A percentile compares a stretch with the other conserved stretches of the same genome.
phyloP scores from a whole-genome alignment of 148 eudicot genomes.

The Amaranthus palmeri region DNA sequence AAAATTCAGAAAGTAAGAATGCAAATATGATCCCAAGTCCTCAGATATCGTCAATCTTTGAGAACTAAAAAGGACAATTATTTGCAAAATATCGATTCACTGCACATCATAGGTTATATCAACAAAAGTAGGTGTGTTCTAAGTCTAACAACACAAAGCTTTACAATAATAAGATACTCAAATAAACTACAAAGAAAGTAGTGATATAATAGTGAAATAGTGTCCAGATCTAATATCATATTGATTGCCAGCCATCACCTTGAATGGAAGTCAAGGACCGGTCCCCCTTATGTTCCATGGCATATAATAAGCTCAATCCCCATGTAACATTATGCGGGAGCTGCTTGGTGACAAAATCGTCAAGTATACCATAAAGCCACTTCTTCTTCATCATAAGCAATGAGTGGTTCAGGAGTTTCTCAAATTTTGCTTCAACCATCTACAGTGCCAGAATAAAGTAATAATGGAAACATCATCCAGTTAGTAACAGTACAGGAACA shows the following conservation, averaged over 20 bases:
- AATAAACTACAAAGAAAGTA: background rate
- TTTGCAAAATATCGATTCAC: background rate
- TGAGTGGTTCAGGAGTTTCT: conserved; percentile 72
- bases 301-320: conserved; percentile 94
- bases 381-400: conserved; percentile 63
- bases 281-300: conserved; percentile 88
- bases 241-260: conserved; percentile 42
- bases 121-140: background rate
- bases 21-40: background rate
- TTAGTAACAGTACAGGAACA: background rate
- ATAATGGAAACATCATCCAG: background rate
- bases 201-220: background rate
- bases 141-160: conserved; percentile 7
- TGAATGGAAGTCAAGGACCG: conserved; percentile 87
- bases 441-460: conserved; percentile 28
- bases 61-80: background rate
- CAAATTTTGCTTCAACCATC: conserved; percentile 89
- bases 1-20: conserved; percentile 4
- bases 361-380: conserved; percentile 83
- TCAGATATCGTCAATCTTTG: background rate
- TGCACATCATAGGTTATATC: background rate
- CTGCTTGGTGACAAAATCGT: conserved; percentile 90
- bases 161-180: background rate
- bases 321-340: conserved; percentile 98
- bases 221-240: background rate